Base-by-base conservation (phyloP, 768 basidiomycete species). In the Pleurotus tuber-regium region DNA sequence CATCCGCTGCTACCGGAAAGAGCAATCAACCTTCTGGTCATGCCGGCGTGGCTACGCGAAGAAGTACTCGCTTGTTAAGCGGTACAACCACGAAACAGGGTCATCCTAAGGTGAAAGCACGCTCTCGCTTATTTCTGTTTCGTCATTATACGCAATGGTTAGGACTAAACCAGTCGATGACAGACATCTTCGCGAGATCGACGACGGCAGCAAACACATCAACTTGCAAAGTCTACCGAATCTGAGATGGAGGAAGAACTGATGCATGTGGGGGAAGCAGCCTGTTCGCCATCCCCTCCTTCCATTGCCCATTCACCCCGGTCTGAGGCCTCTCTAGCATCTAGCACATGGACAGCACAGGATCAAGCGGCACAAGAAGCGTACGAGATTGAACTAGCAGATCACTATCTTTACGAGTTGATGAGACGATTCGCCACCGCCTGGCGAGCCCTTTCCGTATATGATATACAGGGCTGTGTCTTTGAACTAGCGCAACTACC, bases 391-490 rank as follows among this genome's bases (percentile, higher is more conserved):
- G 84, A 85, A 50, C 72, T 86, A 51, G 92, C 92, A 21, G 92
- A 96, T 50, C 77, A 88, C 60, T 87, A 89, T 68, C 75, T 97
- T 49, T 87, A 93, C 60, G 80, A 86, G 60, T 75, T 95, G 39
- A 80, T 89, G 68, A 81, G 90, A 55, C 77, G 77, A 50, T 96
- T 93, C 66, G 96, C 89, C 8, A 79, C 76, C 48, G 94, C 93
- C 11, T 80, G 82, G n/a, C 76, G 83, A 57, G 80, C 84, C 25
- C 70, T 94, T 61, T 80, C 87, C 19, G 67, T 80, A 59, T 97
- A 90, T 68, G 84, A 92, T 61, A 88, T 86, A 59, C 76, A 78
- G 59, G 74, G 75, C 61, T 91, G 89, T 64, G 65, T 97, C 33
- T 78, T 80, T 36, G 86, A 88, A 63, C 71, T 98, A 40, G 87